Percentiles rank a stretch among this genome's conserved stretches.
These are phyloP conservation scores for Aureobasidium lini DNA, from an alignment of 2,329 filamentous ascomycete species.

Conservation along the genomic window DNA sequence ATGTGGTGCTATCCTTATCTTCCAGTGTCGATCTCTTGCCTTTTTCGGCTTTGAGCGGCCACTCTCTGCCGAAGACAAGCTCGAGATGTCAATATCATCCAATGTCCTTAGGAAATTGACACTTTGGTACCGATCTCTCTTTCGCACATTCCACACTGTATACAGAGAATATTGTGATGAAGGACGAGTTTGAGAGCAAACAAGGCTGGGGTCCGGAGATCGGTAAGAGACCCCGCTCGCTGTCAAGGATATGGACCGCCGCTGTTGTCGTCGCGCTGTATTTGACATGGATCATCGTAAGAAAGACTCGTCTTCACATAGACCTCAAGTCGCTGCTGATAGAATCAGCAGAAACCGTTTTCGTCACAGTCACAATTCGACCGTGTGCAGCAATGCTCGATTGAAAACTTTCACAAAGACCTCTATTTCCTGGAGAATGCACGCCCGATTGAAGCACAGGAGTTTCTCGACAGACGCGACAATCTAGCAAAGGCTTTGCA, in stretches of 20 bases:
- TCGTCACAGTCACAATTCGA: neutral
- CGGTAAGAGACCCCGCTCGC: neutral
- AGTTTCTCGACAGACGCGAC: constrained; percentile 50
- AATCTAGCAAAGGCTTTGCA: constrained; percentile 50
- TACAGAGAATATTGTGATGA: neutral
- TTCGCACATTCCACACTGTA: no score
- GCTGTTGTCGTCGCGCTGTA: neutral
- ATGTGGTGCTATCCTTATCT: no score
- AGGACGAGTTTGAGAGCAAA: no score
- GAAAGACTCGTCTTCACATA: neutral
- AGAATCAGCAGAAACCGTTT: neutral
- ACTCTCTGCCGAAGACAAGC: no score
- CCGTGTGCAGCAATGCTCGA: constrained; percentile 44
- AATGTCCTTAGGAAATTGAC: no score
- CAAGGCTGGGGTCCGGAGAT: no score
- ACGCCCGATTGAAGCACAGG: constrained; percentile 40
- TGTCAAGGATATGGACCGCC: neutral
- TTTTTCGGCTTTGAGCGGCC: no score
- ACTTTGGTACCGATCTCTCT: no score
- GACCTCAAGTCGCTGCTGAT: neutral
- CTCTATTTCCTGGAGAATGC: constrained; percentile 46
- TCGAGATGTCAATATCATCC: no score
- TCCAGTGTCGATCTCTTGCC: no score
- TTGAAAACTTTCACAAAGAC: constrained; percentile 43
- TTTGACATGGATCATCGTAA: neutral